Evolutionary conservation across 495 filamentous ascomycete genomes (phyloP).

Genomic region (Tuber aestivum): DNA sequence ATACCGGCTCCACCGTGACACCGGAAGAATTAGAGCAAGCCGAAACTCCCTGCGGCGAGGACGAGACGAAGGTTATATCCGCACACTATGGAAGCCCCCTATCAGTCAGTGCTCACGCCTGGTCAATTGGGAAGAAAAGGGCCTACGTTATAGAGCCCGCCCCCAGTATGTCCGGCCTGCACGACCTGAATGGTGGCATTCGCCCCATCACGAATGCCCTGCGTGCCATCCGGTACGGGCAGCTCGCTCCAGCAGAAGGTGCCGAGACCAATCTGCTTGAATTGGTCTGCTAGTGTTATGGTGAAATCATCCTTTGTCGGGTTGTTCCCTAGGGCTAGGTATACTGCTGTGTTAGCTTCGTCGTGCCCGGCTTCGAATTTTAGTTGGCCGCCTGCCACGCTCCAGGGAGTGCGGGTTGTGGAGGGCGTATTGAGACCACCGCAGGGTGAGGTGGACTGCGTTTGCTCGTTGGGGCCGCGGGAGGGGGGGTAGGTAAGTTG

Average conservation of each 20-base stretch:
- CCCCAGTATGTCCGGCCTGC: conserved; percentile 50
- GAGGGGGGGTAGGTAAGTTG: conserved; percentile 52
- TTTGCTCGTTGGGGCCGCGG: conserved; percentile 53
- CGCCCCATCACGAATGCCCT: conserved; percentile 48
- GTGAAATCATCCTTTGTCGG: conserved; percentile 51
- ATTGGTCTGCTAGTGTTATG: conserved; percentile 49
- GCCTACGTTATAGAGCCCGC: conserved; percentile 54
- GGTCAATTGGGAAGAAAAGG: background rate
- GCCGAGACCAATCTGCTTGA: conserved; percentile 51
- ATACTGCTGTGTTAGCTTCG: conserved; percentile 53
- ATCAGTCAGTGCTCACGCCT: background rate
- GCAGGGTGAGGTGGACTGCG: conserved; percentile 50
- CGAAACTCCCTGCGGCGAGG: conserved; percentile 40
- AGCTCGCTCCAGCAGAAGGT: conserved; percentile 54
- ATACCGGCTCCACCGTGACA: conserved; percentile 43
- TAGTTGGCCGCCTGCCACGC: conserved; percentile 50
- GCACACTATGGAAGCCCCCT: conserved; percentile 49
- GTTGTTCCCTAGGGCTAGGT: conserved; percentile 53
- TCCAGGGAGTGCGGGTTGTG: conserved; percentile 50
- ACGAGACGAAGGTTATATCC: conserved; percentile 54
- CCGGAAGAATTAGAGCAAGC: conserved; percentile 54
- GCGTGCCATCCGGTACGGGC: conserved; percentile 42
- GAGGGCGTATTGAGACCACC: conserved; percentile 52
- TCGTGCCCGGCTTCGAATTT: conserved; percentile 54
- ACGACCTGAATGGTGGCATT: conserved; percentile 63